Evolutionary conservation across 805 yeast genomes (phyloP), one percentile per base, ranked within the genome.

Genomic region (Zygoascus flipseniorum): DNA sequence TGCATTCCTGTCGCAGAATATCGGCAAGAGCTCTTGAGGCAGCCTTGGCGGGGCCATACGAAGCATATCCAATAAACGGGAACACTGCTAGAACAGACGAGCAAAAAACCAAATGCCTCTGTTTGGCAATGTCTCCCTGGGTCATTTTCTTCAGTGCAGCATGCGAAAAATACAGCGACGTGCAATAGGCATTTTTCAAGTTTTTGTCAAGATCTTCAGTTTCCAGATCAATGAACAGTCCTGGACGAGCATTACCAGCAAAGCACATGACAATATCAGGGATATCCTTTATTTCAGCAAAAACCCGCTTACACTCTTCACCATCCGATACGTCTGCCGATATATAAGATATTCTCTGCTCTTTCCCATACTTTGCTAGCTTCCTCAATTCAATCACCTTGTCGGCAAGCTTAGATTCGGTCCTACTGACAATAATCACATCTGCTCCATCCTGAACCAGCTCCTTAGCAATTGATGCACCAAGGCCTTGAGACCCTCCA

Each of bases 401-500:
- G 1, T 65, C 64, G 42, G 69, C 58, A 43, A 92, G 72, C 60
- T 82, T 84, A 4, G 75, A 50, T 55, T 76, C 82, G 0, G 92
- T 84, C 58, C 99, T 75, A 1, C 97, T 89, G 11, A 90, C 85
- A 18, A 93, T 69, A 1, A 85, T 71, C 1, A 90, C 86, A 51
- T 79, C 76, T 39, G 89, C 85, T 2, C 84, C 82, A 18, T 65
- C 60, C 1, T 73, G 56, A 53, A 76, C 79, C 47, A 83, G 71
- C 52, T 77, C 74, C 43, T 72, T 71, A 0, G 95, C 96, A 53
- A 92, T 68, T 41, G 85, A 86, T 2, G 82, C 82, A 0, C 99
- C 99, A 0, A 92, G 72, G 0, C 99, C 99, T 64, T 92, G 99
- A 0, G 97, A 89, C 0, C 89, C 98, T 2, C 99, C 99, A 0